These are phyloP conservation scores for Thamnidium elegans DNA, from an alignment of 192 early-diverging fungal genomes.

Conservation along the genomic window DNA sequence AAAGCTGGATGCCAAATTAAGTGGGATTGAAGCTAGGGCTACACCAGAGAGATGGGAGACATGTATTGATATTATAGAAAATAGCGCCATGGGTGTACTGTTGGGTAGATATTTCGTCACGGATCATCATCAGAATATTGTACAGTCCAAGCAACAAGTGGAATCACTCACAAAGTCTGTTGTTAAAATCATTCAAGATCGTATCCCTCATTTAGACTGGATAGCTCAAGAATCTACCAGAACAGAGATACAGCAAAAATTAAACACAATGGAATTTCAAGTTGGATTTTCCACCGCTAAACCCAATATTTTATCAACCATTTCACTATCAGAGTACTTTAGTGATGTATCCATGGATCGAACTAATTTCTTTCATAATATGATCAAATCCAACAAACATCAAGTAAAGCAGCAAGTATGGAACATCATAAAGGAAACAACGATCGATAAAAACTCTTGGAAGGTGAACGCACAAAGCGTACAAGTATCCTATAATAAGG, in stretches of 20 bases:
- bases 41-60: slow-evolving; percentile 46
- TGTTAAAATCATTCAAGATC: not conserved
- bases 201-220: slow-evolving; percentile 3
- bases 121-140: not conserved
- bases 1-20: slow-evolving; percentile 32
- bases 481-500: slow-evolving; percentile 47
- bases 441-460: slow-evolving; percentile 41
- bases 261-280: slow-evolving; percentile 11
- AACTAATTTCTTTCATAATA: slow-evolving; percentile 9
- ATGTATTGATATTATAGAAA: slow-evolving; percentile 26
- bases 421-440: no score
- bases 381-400: slow-evolving; percentile 26
- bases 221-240: not conserved
- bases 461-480: slow-evolving; percentile 54
- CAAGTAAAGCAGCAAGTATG: slow-evolving; percentile 8
- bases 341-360: slow-evolving; percentile 1
- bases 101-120: slow-evolving; percentile 44
- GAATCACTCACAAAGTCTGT: not conserved
- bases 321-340: slow-evolving; percentile 17
- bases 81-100: slow-evolving; percentile 30
- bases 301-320: slow-evolving; percentile 7
- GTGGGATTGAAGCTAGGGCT: slow-evolving; percentile 44
- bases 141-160: no score
- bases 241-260: slow-evolving; percentile 3
- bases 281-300: slow-evolving; percentile 9